Percentiles rank a stretch among this genome's conserved stretches.
These are phyloP conservation scores for Cerrena zonata DNA, from an alignment of 1,284 basidiomycete genomes.

Conservation along the genomic window DNA sequence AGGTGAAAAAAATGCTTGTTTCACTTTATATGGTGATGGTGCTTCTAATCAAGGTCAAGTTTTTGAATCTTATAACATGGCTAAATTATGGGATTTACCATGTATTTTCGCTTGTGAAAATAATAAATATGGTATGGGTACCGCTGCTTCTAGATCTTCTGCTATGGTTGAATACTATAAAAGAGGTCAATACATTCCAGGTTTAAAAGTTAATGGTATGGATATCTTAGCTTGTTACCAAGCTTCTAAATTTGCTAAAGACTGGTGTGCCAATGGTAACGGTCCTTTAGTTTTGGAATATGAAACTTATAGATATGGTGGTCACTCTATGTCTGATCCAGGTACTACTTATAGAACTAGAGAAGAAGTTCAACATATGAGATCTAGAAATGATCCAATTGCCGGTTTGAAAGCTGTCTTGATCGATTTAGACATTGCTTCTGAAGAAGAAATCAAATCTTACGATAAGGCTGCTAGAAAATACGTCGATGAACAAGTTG, in stretches of 20 bases:
- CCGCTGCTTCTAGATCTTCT: slow-evolving; percentile 84
- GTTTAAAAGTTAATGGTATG: slow-evolving; percentile 96
- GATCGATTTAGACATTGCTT: slow-evolving; percentile 88
- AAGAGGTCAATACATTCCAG: slow-evolving; percentile 94
- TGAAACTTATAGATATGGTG: slow-evolving; percentile 97
- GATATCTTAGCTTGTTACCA: slow-evolving; percentile 90
- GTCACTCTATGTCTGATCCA: slow-evolving; percentile 99
- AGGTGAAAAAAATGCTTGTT: slow-evolving; percentile 75
- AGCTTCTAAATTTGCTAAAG: slow-evolving; percentile 81
- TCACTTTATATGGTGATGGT: slow-evolving; percentile 95
- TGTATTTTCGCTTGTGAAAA: slow-evolving; percentile 96
- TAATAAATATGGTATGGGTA: slow-evolving; percentile 99
- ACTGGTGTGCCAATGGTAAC: slow-evolving; percentile 84
- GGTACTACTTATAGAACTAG: slow-evolving; percentile 98
- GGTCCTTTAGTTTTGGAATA: slow-evolving; percentile 93
- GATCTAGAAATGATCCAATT: slow-evolving; percentile 91
- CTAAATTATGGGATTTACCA: slow-evolving; percentile 94
- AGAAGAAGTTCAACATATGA: slow-evolving; percentile 96
- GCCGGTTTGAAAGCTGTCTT: slow-evolving; percentile 91
- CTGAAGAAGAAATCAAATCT: slow-evolving; percentile 87
- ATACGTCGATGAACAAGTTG: slow-evolving; percentile 84
- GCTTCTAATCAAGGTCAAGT: slow-evolving; percentile 99
- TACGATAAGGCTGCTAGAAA: slow-evolving; percentile 93
- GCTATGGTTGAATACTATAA: slow-evolving; percentile 95
- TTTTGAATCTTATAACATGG: slow-evolving; percentile 99